Base-by-base conservation (phyloP, 2,329 filamentous ascomycete species). In the Pseudogymnoascus sp. region DNA sequence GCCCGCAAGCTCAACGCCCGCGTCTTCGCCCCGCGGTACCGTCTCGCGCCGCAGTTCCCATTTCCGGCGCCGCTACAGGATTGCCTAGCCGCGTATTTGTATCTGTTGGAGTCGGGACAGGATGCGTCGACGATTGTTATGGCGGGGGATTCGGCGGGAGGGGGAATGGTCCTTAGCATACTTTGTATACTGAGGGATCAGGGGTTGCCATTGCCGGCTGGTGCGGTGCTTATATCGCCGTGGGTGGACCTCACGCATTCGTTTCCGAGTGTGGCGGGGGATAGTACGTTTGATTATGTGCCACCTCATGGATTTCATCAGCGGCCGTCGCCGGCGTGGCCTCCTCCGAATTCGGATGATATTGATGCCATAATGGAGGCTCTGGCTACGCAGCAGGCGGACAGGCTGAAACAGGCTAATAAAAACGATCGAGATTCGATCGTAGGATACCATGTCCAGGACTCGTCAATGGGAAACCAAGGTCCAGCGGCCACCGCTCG, bases 161-260 rank as follows among this genome's bases (percentile, higher is more conserved):
- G 86, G 34, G 94, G 92, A 8, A 94, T 97, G 89, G 82, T 92
- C 0, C 66, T 96, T 65, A 88, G 81, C 19, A 78, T 96, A 73
- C 74, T 99, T 59, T 87, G 95, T 28, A 82, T 84, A 2, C 73
- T 97, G 63, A 84, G 94, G 63, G 92, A 97, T 69, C 87, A 88
- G 70, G 87, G 85, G 0, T 77, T 96, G 12, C 88, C 92, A 5
- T 73, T 96, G 23, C 94, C 94, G 0, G 92, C 94, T 1, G 94
- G 94, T 1, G 92, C 88, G 3, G 85, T 97, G 45, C 77, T 97
- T 38, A 89, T 97, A 58, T 96, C 90, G 57, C 94, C 94, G 0
- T 99, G 94, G 94, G 91, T 92, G 7, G 94, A 99, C 71, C 75
- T 97, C 59, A 95, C 90, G 0, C 92, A 97, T 71, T 96, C 92